phyloP scores from a whole-genome alignment of 495 filamentous ascomycete genomes.

The Lichenothelia convexa region DNA sequence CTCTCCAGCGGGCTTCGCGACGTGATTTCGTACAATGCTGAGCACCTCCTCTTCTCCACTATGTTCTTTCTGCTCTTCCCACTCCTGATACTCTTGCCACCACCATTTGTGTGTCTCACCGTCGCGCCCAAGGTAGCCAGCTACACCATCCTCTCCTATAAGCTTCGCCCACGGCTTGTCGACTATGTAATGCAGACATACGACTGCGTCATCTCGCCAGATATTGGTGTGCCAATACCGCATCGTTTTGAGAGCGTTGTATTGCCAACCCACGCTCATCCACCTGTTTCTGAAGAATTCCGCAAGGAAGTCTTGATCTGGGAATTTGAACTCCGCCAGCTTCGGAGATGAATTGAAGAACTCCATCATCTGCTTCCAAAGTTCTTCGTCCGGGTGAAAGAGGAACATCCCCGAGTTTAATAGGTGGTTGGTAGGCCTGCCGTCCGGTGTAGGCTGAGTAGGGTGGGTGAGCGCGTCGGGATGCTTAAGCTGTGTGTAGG shows the following conservation, averaged over 20 bases:
- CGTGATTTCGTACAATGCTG: conserved; percentile 3
- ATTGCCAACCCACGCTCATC: conserved; percentile 28
- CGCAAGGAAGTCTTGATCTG: conserved; percentile 35
- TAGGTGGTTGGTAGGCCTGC: conserved; percentile 18
- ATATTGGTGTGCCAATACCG: conserved; percentile 32
- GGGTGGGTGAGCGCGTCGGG: conserved; percentile 15
- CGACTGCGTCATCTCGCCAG: conserved; percentile 34
- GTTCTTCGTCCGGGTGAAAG: conserved; percentile 18
- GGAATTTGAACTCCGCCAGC: conserved; percentile 26
- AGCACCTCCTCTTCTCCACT: conserved; percentile 3
- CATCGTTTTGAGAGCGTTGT: conserved; percentile 37
- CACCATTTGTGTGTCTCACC: conserved; percentile 29
- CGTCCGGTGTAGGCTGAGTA: conserved; percentile 8
- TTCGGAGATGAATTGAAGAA: conserved; percentile 21
- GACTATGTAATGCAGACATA: conserved; percentile 34
- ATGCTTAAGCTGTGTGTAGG: conserved; percentile 25
- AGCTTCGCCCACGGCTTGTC: conserved; percentile 37
- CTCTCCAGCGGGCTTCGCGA: background rate
- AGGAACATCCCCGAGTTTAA: conserved; percentile 27
- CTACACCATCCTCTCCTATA: conserved; percentile 24
- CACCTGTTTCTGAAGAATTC: conserved; percentile 28
- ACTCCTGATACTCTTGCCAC: conserved; percentile 23
- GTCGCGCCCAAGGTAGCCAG: conserved; percentile 27
- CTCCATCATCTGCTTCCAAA: conserved; percentile 22
- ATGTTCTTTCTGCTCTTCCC: conserved; percentile 10